Percentiles rank a stretch among this genome's conserved stretches.
Evolutionary conservation across 2,329 filamentous ascomycete species (phyloP).

Genomic region (Colletotrichum musicola): DNA sequence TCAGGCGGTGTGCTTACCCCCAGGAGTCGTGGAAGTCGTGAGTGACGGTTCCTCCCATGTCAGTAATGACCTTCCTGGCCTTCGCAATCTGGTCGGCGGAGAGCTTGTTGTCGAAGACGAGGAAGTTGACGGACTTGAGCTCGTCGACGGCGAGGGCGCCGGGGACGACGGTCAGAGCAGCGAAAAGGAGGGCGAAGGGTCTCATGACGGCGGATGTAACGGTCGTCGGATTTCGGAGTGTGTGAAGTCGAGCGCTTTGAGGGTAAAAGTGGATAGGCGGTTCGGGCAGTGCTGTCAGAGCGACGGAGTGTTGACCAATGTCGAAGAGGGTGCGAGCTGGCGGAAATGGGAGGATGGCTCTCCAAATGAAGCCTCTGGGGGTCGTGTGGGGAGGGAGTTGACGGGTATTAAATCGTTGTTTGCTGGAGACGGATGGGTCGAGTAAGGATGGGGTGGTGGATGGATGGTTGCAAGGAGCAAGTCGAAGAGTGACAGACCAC

Average conservation of each 20-base stretch:
- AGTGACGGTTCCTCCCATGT: constrained; percentile 81
- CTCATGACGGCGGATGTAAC: constrained; percentile 68
- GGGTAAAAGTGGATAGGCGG: neutral
- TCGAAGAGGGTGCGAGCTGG: constrained; percentile 8
- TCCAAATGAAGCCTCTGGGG: constrained; percentile 1
- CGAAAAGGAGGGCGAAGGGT: constrained; percentile 64
- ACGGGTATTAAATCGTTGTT: constrained; percentile 36
- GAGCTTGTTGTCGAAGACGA: constrained; percentile 71
- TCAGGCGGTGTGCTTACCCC: constrained; percentile 64
- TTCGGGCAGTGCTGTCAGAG: constrained; percentile 11
- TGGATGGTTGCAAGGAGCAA: constrained; percentile 28
- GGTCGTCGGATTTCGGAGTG: neutral
- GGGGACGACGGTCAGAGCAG: constrained; percentile 69
- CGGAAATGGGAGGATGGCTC: constrained; percentile 13
- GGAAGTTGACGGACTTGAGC: constrained; percentile 82
- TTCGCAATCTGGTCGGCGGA: constrained; percentile 76
- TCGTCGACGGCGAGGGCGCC: constrained; percentile 72
- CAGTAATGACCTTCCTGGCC: constrained; percentile 77
- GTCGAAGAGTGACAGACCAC: constrained; percentile 16
- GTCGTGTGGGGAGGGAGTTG: constrained; percentile 25
- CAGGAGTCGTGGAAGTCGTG: constrained; percentile 76
- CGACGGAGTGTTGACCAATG: constrained; percentile 17
- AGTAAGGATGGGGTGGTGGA: neutral
- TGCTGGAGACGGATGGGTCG: constrained; percentile 22
- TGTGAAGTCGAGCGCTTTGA: constrained; percentile 10